These are phyloP conservation scores for Trametes meyenii DNA, from an alignment of 768 basidiomycete genomes.

Conservation along the genomic window DNA sequence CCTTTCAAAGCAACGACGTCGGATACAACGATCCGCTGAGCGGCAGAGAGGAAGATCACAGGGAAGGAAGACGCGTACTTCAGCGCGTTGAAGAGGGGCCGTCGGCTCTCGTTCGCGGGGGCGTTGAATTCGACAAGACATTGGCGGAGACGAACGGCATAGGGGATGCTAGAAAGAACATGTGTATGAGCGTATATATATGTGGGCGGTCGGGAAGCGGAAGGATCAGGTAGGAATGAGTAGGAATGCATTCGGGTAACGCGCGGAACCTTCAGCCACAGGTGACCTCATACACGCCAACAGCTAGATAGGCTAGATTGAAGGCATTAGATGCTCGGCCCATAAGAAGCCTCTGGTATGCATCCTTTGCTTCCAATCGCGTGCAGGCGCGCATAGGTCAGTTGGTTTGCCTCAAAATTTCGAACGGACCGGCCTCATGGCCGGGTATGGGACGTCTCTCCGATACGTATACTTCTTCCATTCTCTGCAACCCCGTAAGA, in stretches of 20 bases:
- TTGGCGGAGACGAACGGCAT: conserved; percentile 90
- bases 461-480: neutral
- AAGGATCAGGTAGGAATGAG: conserved; percentile 4
- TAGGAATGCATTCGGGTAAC: neutral
- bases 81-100: conserved; percentile 86
- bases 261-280: neutral
- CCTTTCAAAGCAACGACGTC: conserved; percentile 58
- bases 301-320: neutral
- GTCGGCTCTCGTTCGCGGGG: conserved; percentile 61
- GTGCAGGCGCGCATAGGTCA: too few species aligned
- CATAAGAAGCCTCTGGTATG: too few species aligned
- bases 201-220: neutral
- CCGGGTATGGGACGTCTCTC: too few species aligned
- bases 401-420: too few species aligned
- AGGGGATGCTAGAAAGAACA: conserved; percentile 67
- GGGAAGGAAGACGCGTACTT: conserved; percentile 98
- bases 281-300: conserved; percentile 1
- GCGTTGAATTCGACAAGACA: conserved; percentile 83
- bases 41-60: conserved; percentile 91
- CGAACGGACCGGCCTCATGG: too few species aligned
- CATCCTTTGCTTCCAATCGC: too few species aligned
- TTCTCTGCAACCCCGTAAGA: neutral
- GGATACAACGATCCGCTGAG: conserved; percentile 73
- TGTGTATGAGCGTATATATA: conserved; percentile 8
- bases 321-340: too few species aligned